Base-by-base conservation (phyloP, 2,329 filamentous ascomycete genomes). In the Aspergillus fumigatiaffinis region DNA sequence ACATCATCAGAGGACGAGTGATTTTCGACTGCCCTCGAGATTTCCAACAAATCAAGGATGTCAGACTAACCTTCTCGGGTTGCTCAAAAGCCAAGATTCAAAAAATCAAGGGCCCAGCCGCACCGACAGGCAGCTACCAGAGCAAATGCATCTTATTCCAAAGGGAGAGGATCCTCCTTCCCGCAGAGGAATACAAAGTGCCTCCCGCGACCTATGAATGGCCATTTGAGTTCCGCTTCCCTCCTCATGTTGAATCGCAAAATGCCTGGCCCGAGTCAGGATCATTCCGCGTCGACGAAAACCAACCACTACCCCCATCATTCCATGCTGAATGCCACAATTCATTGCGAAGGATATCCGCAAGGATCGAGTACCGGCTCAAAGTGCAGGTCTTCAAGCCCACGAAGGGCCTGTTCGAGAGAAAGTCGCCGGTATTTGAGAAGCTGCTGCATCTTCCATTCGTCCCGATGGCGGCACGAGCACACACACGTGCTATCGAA, bases 71-170 rank as follows among this genome's bases (percentile, higher is more conserved):
- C 3, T 62, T 63, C 28, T 54, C 51, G 3, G 60, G 60, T 4
- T 48, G 56, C 44, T 53, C 54, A 20, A 63, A 63, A 29, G 55
- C 58, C n/a, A 60, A 54, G 14, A 25, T 63, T 3, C 56, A 58
- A 38, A 62, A 63, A 25, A 53, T 60, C n/a, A 63, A 62, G 23
- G 56, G 58, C 12, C 25, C 58, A 5, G 60, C 50, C 0, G 58
- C 58, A 3, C 57, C 56, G 1, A 42, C 60, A 9, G 54, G 54
- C 14, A 60, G 38, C 20, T 63, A 62, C 50, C 58, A 51, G 4
- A 62, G 61, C 53, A 55, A 61, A 53, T 60, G 60, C 26, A 26
- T 61, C 3, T 52, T 63, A 2, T 63, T 63, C 29, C 54, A 60
- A 20, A 58, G 59, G 46, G 58, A 59, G 23, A 55, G 35, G 4